Percentiles rank a stretch among this genome's conserved stretches.
phyloP scores from a whole-genome alignment of 2,329 filamentous ascomycete species.

The Pseudophaeomoniella oleicola region DNA sequence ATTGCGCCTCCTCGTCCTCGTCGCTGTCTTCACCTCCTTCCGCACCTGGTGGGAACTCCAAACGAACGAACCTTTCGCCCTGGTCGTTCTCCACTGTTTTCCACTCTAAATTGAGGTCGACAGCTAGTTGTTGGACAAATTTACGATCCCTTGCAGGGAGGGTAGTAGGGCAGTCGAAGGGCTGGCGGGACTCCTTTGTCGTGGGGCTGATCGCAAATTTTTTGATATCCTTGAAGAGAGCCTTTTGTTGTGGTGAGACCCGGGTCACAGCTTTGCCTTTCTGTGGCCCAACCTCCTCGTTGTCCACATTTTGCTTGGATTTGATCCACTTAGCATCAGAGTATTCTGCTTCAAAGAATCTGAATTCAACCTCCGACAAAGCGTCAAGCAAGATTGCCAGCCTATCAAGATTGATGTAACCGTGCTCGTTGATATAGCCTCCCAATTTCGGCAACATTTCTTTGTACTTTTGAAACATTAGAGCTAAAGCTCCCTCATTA shows the following conservation, averaged over 20 bases:
- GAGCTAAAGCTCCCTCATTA: constrained; percentile 88
- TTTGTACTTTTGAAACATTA: constrained; percentile 98
- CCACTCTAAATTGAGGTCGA: constrained; percentile 51
- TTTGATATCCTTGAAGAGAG: constrained; percentile 68
- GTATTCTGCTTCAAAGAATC: constrained; percentile 85
- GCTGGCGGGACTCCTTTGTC: constrained; percentile 27
- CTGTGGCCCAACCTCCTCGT: constrained; percentile 47
- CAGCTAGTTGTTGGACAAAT: constrained; percentile 79
- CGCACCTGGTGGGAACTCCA: constrained; percentile 37
- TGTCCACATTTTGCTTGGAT: constrained; percentile 62
- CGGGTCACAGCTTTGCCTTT: constrained; percentile 46
- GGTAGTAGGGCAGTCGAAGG: constrained; percentile 58
- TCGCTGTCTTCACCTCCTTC: constrained; percentile 52
- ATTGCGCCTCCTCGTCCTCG: constrained; percentile 67
- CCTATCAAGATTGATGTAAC: constrained; percentile 75
- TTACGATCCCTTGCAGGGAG: constrained; percentile 77
- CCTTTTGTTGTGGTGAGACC: constrained; percentile 66
- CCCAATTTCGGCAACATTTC: constrained; percentile 70
- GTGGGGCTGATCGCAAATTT: constrained; percentile 63
- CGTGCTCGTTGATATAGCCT: constrained; percentile 92
- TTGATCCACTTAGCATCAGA: constrained; percentile 85
- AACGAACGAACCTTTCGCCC: constrained; percentile 50
- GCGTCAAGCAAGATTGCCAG: constrained; percentile 67
- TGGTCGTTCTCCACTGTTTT: constrained; percentile 48
- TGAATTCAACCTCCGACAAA: constrained; percentile 73